Evolutionary conservation across 2,329 filamentous ascomycete genomes (phyloP).

Genomic region (Reticulascus tulasneorum): DNA sequence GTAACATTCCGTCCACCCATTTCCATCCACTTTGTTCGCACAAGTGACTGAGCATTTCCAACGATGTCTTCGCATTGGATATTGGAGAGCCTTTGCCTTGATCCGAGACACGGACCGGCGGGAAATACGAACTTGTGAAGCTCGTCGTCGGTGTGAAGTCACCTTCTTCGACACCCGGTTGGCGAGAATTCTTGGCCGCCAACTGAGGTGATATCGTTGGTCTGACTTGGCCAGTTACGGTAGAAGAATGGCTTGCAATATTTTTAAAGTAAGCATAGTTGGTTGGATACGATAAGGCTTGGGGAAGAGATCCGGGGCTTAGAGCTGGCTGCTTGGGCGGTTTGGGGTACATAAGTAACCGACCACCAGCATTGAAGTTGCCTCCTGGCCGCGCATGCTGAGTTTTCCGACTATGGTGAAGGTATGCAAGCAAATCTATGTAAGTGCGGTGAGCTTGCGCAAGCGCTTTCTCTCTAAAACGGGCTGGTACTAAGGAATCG

Average conservation of each 20-base stretch:
- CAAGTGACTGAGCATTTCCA: conserved; percentile 68
- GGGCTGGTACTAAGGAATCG: conserved; percentile 25
- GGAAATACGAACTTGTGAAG: too few relatives aligned
- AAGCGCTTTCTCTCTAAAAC: conserved; percentile 65
- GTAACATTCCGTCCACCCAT: conserved; percentile 90
- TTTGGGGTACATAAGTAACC: conserved; percentile 55
- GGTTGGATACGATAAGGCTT: too few relatives aligned
- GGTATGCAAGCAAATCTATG: conserved; percentile 62
- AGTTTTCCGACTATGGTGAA: conserved; percentile 56
- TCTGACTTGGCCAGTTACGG: too few relatives aligned
- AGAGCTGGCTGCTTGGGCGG: conserved; percentile 33
- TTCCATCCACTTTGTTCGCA: conserved; percentile 79
- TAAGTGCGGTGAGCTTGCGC: conserved; percentile 70
- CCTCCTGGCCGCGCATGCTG: conserved; percentile 31
- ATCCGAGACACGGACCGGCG: too few relatives aligned
- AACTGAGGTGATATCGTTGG: too few relatives aligned
- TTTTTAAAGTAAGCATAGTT: too few relatives aligned
- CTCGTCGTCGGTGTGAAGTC: too few relatives aligned
- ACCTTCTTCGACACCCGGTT: too few relatives aligned
- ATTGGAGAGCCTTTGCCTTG: conserved; percentile 7
- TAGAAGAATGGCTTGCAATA: too few relatives aligned
- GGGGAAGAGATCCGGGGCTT: conserved; percentile 1
- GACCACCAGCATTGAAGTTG: conserved; percentile 47
- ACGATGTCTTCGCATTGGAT: conserved; percentile 55
- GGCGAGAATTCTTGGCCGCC: too few relatives aligned